Percentiles rank a stretch among this genome's conserved stretches.
These are phyloP conservation scores for Phallus indusiatus DNA, from an alignment of 768 basidiomycete species.

Conservation along the genomic window DNA sequence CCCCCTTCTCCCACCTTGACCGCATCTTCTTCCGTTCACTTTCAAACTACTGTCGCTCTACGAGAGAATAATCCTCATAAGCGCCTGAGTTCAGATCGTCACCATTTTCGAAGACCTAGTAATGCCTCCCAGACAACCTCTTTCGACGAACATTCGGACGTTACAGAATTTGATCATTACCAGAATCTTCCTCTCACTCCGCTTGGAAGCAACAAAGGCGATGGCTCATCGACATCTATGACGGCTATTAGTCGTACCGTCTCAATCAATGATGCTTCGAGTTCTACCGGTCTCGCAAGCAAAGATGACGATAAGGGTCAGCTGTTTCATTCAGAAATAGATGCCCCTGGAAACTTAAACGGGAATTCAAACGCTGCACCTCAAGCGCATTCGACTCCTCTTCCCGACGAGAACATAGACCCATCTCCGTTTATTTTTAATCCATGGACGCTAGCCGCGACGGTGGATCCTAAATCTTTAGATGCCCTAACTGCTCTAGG, in stretches of 20 bases:
- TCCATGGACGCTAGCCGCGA: conserved; percentile 67
- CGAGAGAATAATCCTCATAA: conserved; percentile 57
- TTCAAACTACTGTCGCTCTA: conserved; percentile 42
- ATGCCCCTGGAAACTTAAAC: not conserved
- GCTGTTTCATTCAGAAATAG: not conserved
- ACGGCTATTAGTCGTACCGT: not conserved
- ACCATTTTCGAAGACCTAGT: conserved; percentile 46
- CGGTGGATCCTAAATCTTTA: conserved; percentile 85
- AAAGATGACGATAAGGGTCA: not conserved
- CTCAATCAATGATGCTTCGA: not conserved
- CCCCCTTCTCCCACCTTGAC: conserved; percentile 78
- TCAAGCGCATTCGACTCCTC: not conserved
- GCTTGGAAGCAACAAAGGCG: not conserved
- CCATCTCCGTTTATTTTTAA: conserved; percentile 65
- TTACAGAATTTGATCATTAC: conserved; percentile 41
- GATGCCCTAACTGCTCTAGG: conserved; percentile 58
- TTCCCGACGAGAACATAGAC: conserved; percentile 32
- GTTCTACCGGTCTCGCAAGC: not conserved
- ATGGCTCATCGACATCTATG: not conserved
- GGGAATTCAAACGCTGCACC: not conserved
- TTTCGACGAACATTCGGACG: conserved; percentile 29
- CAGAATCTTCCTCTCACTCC: conserved; percentile 8
- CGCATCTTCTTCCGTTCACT: conserved; percentile 51
- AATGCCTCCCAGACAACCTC: conserved; percentile 44
- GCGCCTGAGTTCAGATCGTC: conserved; percentile 37